Evolutionary conservation across 345 rosid genomes (phyloP).

Genomic region (Rhizophora apiculata): DNA sequence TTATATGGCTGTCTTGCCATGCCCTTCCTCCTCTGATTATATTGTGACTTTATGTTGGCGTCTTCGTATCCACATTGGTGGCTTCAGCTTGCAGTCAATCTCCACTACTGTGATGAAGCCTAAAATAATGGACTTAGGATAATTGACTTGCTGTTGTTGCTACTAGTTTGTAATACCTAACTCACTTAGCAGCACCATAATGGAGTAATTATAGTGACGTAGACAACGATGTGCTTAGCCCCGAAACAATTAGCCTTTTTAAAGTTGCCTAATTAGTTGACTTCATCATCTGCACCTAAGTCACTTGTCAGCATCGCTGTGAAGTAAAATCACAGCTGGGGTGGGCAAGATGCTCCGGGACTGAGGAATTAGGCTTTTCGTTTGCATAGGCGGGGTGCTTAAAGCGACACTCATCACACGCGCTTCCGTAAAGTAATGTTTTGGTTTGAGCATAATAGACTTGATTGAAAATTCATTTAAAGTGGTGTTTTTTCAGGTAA

Average conservation of each 20-base stretch:
- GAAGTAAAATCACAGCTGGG: background rate
- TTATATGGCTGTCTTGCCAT: background rate
- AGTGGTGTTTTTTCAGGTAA: no score
- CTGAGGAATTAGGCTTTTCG: background rate
- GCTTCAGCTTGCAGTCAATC: constrained; percentile 1
- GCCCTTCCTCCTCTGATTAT: background rate
- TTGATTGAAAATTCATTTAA: no score
- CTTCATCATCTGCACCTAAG: background rate
- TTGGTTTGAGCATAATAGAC: no score
- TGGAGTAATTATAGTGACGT: constrained; percentile 27
- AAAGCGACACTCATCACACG: no score
- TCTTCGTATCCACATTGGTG: no score
- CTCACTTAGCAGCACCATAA: constrained; percentile 14
- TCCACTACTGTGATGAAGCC: constrained; percentile 17
- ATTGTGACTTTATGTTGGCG: no score
- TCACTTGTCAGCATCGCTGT: background rate
- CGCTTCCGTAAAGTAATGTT: no score
- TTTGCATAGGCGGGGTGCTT: background rate
- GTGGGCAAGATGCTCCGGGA: background rate
- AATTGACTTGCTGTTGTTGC: constrained; percentile 24
- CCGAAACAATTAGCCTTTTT: background rate
- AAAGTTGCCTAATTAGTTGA: background rate
- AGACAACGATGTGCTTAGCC: constrained; percentile 11
- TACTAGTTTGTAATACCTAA: constrained; percentile 18
- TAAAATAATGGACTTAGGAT: constrained; percentile 16